Base-by-base conservation (phyloP, 257 asterid genomes). In the Solanum arcanum region DNA sequence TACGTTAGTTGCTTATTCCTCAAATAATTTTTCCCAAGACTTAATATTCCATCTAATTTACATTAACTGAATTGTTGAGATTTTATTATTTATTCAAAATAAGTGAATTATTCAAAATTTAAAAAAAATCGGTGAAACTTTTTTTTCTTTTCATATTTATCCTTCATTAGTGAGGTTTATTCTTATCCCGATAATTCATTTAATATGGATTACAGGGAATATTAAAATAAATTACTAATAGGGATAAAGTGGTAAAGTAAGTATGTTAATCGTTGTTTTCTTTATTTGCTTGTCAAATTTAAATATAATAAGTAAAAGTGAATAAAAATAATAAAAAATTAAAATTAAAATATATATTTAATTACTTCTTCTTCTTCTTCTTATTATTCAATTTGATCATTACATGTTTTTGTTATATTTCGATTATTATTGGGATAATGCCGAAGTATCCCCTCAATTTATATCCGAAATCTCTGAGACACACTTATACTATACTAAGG, bases 241-340 rank as follows among this genome's bases (percentile, higher is more conserved):
- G 31, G 15, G 13, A 11, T 4, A 62, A 0, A 10, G 27, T 62
- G 7, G 3, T 62, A 62, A 62, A n/a, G n/a, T n/a, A 62, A 10
- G n/a, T 3, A n/a, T 10, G 7, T 11, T 1, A 4, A n/a, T 9
- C 1, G 1, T 10, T 62, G 1, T 23, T 9, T 62, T 62, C 1
- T 10, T 23, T 4, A 62, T 62, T 10, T 6, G 3, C 11, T 6
- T 23, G 16, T 0, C 29, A 23, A 62, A 62, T 62, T 0, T 2
- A n/a, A 62, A n/a, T 23, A 1, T 62, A 7, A 10, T 11, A 23
- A 62, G 0, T 62, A 23, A 62, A 60, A 60, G 13, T 23, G 27
- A 60, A 62, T 2, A 5, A 5, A 11, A 62, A 5, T 62, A 2
- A 33, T 33, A 33, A 33, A 23, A 62, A 62, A 23, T n/a, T 4